These are phyloP conservation scores for Adiantum capillusveneris DNA, from an alignment of 75 land plant species.

Conservation along the genomic window DNA sequence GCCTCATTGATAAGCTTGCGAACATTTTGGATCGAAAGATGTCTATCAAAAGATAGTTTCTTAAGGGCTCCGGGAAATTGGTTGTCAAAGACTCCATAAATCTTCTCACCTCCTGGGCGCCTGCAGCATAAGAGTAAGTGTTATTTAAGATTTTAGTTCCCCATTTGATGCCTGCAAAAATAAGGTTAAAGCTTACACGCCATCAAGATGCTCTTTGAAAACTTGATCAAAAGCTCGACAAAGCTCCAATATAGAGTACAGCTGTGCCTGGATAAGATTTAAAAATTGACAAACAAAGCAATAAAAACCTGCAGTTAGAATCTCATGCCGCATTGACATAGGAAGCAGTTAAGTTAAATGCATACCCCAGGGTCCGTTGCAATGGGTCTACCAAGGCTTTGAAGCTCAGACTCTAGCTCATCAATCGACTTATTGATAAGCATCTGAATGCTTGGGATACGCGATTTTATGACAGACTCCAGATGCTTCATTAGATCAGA, in stretches of 20 bases:
- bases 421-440: constrained; percentile 70
- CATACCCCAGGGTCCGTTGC: constrained; percentile 91
- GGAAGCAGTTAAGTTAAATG: not conserved
- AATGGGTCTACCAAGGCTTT: constrained; percentile 79
- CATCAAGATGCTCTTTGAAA: constrained; percentile 92
- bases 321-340: not conserved
- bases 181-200: constrained; percentile 45
- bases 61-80: constrained; percentile 93
- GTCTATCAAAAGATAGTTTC: constrained; percentile 88
- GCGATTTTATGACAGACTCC: constrained; percentile 82
- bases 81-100: constrained; percentile 83
- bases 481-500: constrained; percentile 91
- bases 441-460: constrained; percentile 84
- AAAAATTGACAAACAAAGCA: not conserved
- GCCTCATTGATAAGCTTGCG: constrained; percentile 84
- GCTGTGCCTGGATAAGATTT: constrained; percentile 58
- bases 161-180: not conserved
- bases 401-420: constrained; percentile 78
- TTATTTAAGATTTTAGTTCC: not conserved
- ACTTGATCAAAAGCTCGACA: constrained; percentile 80
- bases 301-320: no score
- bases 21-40: constrained; percentile 91
- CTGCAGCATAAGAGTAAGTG: constrained; percentile 21
- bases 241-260: constrained; percentile 84
- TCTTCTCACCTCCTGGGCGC: constrained; percentile 91